phyloP scores from a whole-genome alignment of 805 yeast genomes.

The Candida xyloterini region DNA sequence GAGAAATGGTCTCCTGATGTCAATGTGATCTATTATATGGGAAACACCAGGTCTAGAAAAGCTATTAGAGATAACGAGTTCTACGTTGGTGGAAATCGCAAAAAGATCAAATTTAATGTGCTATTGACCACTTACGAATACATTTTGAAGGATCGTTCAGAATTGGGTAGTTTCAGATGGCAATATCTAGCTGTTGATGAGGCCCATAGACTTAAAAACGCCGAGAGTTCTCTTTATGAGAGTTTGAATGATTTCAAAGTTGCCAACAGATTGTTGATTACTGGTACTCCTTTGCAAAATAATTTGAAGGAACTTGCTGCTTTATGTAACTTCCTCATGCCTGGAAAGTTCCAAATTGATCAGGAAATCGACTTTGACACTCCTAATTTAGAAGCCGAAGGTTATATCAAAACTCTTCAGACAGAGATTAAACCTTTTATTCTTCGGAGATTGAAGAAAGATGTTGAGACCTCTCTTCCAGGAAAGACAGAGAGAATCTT shows the following conservation, averaged over 20 bases:
- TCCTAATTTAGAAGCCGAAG: slow-evolving; percentile 84
- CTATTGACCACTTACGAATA: slow-evolving; percentile 94
- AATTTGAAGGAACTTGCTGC: slow-evolving; percentile 95
- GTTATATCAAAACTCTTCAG: slow-evolving; percentile 82
- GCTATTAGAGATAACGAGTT: slow-evolving; percentile 84
- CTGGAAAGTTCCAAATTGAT: slow-evolving; percentile 85
- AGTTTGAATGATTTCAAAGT: slow-evolving; percentile 79
- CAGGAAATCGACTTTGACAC: slow-evolving; percentile 94
- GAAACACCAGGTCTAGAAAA: slow-evolving; percentile 82
- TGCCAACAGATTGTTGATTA: slow-evolving; percentile 79
- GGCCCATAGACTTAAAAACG: slow-evolving; percentile 94
- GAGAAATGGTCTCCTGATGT: slow-evolving; percentile 97
- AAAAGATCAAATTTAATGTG: slow-evolving; percentile 86
- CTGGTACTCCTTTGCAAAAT: slow-evolving; percentile 98
- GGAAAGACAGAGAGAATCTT: slow-evolving; percentile 93
- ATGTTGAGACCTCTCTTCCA: slow-evolving; percentile 95
- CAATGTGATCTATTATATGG: slow-evolving; percentile 88
- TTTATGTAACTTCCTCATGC: slow-evolving; percentile 90
- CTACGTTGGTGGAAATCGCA: slow-evolving; percentile 53
- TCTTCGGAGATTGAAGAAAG: slow-evolving; percentile 89
- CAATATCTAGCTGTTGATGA: slow-evolving; percentile 97
- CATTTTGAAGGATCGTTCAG: slow-evolving; percentile 81
- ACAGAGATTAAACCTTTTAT: slow-evolving; percentile 86
- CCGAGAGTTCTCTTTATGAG: slow-evolving; percentile 90
- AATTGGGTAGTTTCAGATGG: slow-evolving; percentile 85